These are phyloP conservation scores for Vigna angularis DNA, from an alignment of 306 rosid genomes.

Conservation along the genomic window DNA sequence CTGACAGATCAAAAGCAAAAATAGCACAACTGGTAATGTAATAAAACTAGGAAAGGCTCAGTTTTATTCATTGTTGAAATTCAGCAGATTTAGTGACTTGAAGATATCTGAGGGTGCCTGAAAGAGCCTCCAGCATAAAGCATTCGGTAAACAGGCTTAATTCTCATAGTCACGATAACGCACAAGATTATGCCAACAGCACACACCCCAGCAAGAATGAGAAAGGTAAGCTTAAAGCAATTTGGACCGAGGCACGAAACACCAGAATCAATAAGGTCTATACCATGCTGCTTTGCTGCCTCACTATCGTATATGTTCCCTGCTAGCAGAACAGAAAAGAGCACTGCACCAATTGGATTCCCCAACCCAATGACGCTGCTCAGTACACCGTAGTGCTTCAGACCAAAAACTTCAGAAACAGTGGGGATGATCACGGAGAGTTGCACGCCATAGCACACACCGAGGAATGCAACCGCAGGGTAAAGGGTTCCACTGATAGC, in stretches of 20 bases:
- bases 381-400: constrained; percentile 73
- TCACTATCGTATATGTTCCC: constrained; percentile 73
- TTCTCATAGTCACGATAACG: constrained; percentile 61
- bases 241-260: constrained; percentile 67
- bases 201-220: constrained; percentile 62
- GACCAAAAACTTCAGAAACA: constrained; percentile 79
- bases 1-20: constrained; percentile 8
- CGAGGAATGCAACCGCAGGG: constrained; percentile 68
- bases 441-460: constrained; percentile 75
- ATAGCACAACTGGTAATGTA: not conserved
- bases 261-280: constrained; percentile 37
- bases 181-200: constrained; percentile 65
- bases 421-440: constrained; percentile 78
- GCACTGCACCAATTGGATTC: constrained; percentile 77
- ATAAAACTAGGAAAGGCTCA: not conserved
- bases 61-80: constrained; percentile 32
- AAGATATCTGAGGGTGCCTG: constrained; percentile 61
- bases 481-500: constrained; percentile 65
- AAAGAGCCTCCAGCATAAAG: constrained; percentile 87
- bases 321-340: constrained; percentile 79
- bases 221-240: constrained; percentile 74
- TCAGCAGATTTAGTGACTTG: constrained; percentile 43
- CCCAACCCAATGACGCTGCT: constrained; percentile 66
- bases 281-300: constrained; percentile 73
- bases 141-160: constrained; percentile 78